Conservation (phyloP, 345 rosid genomes). For the Gossypium ekmanianum region DNA sequence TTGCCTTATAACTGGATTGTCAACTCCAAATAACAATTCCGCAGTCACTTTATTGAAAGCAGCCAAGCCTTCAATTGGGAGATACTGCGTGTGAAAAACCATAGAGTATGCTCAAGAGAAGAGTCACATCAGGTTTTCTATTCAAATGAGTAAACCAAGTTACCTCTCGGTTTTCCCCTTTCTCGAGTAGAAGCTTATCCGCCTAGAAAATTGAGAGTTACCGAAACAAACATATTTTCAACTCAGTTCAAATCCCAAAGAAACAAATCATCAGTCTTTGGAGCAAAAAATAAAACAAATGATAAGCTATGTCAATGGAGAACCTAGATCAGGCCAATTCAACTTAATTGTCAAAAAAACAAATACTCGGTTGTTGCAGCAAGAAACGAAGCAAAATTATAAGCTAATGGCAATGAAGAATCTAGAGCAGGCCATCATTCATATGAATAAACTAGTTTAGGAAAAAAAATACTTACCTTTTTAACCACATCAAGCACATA, state of each 20-base stretch:
- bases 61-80: constrained; percentile 91
- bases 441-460: constrained; percentile 4
- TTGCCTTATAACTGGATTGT: constrained; percentile 61
- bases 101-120: background rate
- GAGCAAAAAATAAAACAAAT: background rate
- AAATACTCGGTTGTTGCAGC: background rate
- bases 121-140: background rate
- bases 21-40: constrained; percentile 80
- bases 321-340: background rate
- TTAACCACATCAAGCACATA: constrained; percentile 92
- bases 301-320: background rate
- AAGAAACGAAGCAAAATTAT: background rate
- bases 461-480: constrained; percentile 46
- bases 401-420: background rate
- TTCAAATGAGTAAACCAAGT: constrained; percentile 13
- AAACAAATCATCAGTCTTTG: constrained; percentile 1
- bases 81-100: constrained; percentile 59
- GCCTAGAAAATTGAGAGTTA: constrained; percentile 43
- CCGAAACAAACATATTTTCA: constrained; percentile 9
- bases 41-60: constrained; percentile 92
- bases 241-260: background rate
- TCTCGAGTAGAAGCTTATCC: constrained; percentile 83
- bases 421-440: background rate
- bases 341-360: background rate
- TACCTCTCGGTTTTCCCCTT: constrained; percentile 96